Evolutionary conservation across 768 basidiomycete genomes (phyloP).

Genomic region (Cystobasidium onofrii): DNA sequence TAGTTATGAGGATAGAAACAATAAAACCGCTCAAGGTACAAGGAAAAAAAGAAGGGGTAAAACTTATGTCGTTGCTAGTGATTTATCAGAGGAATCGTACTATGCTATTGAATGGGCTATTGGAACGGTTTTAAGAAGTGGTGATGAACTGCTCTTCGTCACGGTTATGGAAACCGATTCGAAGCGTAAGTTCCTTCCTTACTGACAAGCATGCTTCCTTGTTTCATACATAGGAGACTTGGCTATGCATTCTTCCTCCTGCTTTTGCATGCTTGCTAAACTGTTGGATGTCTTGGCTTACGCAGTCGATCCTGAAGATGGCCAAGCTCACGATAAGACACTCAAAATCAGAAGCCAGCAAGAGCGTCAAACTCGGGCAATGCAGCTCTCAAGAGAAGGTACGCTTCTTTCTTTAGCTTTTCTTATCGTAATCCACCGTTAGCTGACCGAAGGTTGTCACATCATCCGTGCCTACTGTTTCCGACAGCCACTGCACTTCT

Average conservation of each 20-base stretch:
- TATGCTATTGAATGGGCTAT: conserved; percentile 97
- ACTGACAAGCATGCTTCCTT: not conserved
- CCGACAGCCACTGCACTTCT: conserved; percentile 75
- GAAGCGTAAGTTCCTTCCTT: conserved; percentile 57
- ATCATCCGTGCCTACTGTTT: conserved; percentile 72
- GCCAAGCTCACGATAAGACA: conserved; percentile 46
- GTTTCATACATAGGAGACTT: too few relatives aligned
- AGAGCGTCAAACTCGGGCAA: conserved; percentile 52
- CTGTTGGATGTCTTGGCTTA: not conserved
- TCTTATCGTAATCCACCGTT: not conserved
- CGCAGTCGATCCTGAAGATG: conserved; percentile 39
- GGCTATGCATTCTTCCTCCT: too few relatives aligned
- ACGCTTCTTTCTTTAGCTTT: not conserved
- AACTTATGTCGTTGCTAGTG: conserved; percentile 80
- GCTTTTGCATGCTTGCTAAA: too few relatives aligned
- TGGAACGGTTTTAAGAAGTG: conserved; percentile 86
- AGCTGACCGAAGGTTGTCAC: conserved; percentile 74
- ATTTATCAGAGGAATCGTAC: conserved; percentile 83
- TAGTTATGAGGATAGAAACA: conserved; percentile 46
- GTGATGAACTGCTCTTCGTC: conserved; percentile 79
- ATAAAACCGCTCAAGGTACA: conserved; percentile 1
- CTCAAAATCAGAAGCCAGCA: conserved; percentile 79
- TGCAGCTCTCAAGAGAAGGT: conserved; percentile 23
- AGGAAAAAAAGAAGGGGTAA: conserved; percentile 52
- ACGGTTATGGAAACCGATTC: conserved; percentile 85